Conservation (phyloP, 2,329 filamentous ascomycete genomes). For the Aspergillus pseudonomiae region DNA sequence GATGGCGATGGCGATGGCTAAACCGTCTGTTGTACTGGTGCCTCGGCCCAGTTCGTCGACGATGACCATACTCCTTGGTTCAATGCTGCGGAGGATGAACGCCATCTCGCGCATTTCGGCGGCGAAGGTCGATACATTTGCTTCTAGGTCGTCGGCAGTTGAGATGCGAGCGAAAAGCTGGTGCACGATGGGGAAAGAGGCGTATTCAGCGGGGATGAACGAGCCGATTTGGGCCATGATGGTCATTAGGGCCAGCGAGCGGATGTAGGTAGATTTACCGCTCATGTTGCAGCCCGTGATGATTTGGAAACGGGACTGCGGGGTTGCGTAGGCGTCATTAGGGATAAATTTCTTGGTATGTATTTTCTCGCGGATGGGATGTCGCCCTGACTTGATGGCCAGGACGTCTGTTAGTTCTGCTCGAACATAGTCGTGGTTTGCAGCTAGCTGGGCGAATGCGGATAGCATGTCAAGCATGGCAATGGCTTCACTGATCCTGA, state of each 20-base stretch:
- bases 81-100: constrained; percentile 85
- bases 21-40: constrained; percentile 83
- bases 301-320: constrained; percentile 83
- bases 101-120: constrained; percentile 96
- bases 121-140: constrained; percentile 90
- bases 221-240: constrained; percentile 94
- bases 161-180: constrained; percentile 88
- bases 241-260: constrained; percentile 77
- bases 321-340: constrained; percentile 85
- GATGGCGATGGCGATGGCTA: constrained; percentile 87
- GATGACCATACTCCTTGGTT: constrained; percentile 74
- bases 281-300: constrained; percentile 98
- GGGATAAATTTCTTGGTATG: constrained; percentile 73
- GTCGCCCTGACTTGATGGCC: constrained; percentile 73
- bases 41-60: constrained; percentile 91
- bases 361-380: constrained; percentile 77
- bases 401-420: constrained; percentile 71
- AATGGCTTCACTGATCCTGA: constrained; percentile 83
- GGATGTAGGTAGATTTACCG: constrained; percentile 94
- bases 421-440: constrained; percentile 66
- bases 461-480: constrained; percentile 84
- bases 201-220: constrained; percentile 86
- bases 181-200: constrained; percentile 75
- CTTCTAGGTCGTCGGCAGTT: constrained; percentile 83
- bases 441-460: constrained; percentile 74